Evolutionary conservation across 2,329 filamentous ascomycete genomes (phyloP), one percentile per base, ranked within the genome.

Genomic region (Aspergillus pseudoglaucus): DNA sequence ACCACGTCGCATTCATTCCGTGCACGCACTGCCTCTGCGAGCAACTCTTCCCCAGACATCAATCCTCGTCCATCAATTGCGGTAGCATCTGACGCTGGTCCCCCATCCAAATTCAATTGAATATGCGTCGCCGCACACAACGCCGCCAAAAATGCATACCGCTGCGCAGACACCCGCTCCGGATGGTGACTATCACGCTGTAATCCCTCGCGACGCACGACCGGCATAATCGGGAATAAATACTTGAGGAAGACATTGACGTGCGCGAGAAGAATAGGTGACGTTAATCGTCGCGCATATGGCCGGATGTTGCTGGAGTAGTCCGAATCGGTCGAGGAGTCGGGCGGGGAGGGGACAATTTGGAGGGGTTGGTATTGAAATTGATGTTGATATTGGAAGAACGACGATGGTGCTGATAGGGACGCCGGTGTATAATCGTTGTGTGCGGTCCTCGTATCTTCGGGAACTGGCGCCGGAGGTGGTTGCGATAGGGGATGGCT

Each of bases 21-120:
- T n/a, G 71, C 66, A 17, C 65, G 64, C 18, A 68, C 82, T 76
- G 64, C 56, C 50, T 90, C 86, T 43, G 87, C 81, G 53, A 89
- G 72, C 42, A 90, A 71, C 35, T 85, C 68, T 45, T 82, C 81
- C 30, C 82, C 83, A 0, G 83, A 82, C 38, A 83, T 75, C 41
- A 85, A 76, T 51, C 80, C 58, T 22, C 83, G 59, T 71, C 78
- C 42, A 59, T 75, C 77, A 47, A 82, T 78, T 77, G 73, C 54
- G 71, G 77, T 64, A 74, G 62, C 57, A 39, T 62, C 57, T 3
- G 59, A 44, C 9, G 57, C 50, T 2, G 61, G 54, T 2, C 52
- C 49, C 0, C 65, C 67, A 42, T 70, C 67, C 3, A 70, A 48
- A 37, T 69, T 70, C 20, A 72, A 59, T 50, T 74, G 71, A n/a